These are phyloP conservation scores for Alnus glutinosa DNA, from an alignment of 306 rosid genomes.

Conservation along the genomic window DNA sequence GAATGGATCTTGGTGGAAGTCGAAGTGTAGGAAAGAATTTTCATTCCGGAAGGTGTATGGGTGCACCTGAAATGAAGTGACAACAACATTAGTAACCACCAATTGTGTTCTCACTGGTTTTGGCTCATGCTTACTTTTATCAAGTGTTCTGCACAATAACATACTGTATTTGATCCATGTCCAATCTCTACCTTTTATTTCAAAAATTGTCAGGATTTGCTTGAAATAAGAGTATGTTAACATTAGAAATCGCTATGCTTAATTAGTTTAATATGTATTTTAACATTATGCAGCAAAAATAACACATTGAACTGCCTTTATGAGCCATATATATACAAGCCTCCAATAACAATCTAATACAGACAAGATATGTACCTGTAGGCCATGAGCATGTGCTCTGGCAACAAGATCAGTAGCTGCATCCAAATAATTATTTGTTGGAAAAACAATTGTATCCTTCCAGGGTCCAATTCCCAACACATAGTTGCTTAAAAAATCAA, in stretches of 20 bases:
- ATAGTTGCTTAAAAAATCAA: slow-evolving; percentile 62
- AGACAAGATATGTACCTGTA: slow-evolving; percentile 54
- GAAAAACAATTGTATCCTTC: slow-evolving; percentile 84
- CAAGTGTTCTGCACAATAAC: too few species aligned
- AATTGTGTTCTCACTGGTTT: too few species aligned
- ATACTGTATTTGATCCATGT: too few species aligned
- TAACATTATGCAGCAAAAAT: too few species aligned
- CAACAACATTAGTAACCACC: not conserved
- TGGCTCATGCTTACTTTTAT: too few species aligned
- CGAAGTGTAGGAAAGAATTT: slow-evolving; percentile 50
- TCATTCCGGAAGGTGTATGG: slow-evolving; percentile 91
- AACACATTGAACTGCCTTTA: too few species aligned
- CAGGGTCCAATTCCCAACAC: slow-evolving; percentile 94
- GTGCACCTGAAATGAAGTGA: slow-evolving; percentile 63
- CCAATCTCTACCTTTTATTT: not conserved
- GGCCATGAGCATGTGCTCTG: slow-evolving; percentile 77
- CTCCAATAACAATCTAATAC: not conserved
- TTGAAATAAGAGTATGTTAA: not conserved
- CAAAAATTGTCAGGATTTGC: not conserved
- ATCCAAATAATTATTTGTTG: slow-evolving; percentile 46
- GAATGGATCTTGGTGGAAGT: slow-evolving; percentile 79
- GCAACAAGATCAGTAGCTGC: slow-evolving; percentile 67
- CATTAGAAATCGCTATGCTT: too few species aligned
- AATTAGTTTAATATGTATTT: too few species aligned
- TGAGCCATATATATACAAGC: not conserved